These are phyloP conservation scores for Macrophomina phaseolina DNA, from an alignment of 2,329 filamentous ascomycete genomes.

Conservation along the genomic window DNA sequence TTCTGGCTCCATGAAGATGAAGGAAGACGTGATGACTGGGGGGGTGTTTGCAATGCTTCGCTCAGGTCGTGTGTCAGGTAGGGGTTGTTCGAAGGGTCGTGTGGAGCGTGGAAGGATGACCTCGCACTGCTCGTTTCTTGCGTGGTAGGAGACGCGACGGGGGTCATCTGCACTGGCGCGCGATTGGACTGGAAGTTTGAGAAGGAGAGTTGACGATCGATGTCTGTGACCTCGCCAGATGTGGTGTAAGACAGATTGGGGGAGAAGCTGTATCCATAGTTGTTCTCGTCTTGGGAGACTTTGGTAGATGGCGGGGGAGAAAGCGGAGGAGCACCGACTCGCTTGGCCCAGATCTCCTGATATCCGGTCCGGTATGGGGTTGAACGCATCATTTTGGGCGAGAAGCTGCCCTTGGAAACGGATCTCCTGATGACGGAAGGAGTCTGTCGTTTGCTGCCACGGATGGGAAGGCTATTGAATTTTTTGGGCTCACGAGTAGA, in stretches of 20 bases:
- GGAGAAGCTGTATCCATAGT: slow-evolving; percentile 32
- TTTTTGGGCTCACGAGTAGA: slow-evolving; percentile 29
- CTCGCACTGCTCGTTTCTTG: slow-evolving; percentile 15
- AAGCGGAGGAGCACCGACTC: slow-evolving; percentile 47
- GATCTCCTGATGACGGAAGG: slow-evolving; percentile 37
- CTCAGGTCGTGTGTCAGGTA: slow-evolving; percentile 33
- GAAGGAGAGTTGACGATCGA: slow-evolving; percentile 19
- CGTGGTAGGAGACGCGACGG: slow-evolving; percentile 23
- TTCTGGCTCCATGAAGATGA: slow-evolving; percentile 41
- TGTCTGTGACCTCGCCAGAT: slow-evolving; percentile 13
- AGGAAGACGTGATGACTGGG: slow-evolving; percentile 39
- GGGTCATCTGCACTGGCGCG: slow-evolving; percentile 25
- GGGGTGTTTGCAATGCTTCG: slow-evolving; percentile 45
- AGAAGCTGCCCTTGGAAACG: slow-evolving; percentile 51
- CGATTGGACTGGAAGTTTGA: neutral
- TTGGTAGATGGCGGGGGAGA: slow-evolving; percentile 40
- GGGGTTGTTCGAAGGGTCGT: slow-evolving; percentile 33
- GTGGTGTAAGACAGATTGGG: slow-evolving; percentile 9
- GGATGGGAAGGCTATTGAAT: slow-evolving; percentile 30
- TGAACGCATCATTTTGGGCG: slow-evolving; percentile 62
- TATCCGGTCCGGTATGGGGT: slow-evolving; percentile 52
- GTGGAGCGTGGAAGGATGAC: slow-evolving; percentile 32
- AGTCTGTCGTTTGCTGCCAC: slow-evolving; percentile 32
- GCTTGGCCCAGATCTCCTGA: slow-evolving; percentile 59
- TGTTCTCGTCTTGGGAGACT: slow-evolving; percentile 35